Base-by-base conservation (phyloP, 2,329 filamentous ascomycete genomes). In the Aspergillus unguis region DNA sequence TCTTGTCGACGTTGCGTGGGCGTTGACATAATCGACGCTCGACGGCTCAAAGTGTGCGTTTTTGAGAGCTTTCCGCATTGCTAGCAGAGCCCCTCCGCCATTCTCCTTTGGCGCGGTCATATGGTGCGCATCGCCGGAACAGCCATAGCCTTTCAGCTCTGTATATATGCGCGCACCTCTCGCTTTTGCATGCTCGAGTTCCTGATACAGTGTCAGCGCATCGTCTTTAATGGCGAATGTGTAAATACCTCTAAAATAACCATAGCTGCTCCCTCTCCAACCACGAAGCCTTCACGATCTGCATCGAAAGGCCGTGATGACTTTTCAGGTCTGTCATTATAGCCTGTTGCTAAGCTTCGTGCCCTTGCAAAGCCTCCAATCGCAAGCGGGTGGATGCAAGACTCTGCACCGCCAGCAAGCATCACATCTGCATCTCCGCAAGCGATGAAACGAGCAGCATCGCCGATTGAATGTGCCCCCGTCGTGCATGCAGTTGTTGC, bases 401-500 rank as follows among this genome's bases (percentile, higher is more conserved):
- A 91, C 72, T 99, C 94, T 6, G 92, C 85, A 28, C 92, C 92
- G 38, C 94, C 94, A n/a, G 94, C 91, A 6, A 99, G 75, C 91
- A 99, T 97, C 50, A 97, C 87, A 69, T 96, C 82, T 42, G 92
- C 92, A 68, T 97, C 92, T 5, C 91, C 92, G 65, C 85, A 86
- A n/a, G 87, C 83, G 56, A 99, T 92, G 68, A 96, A 90, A 17
- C 92, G 85, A n/a, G 88, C 86, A 5, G 94, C 94, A 69, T 99
- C 94, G 17, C 92, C 94, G 45, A 99, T 86, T 1, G 92, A 91
- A 74, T 99, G 94, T 1, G 92, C 90, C 8, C 94, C 94, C 0
- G 94, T 99, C 0, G 94, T 97, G 70, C 94, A 99, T 53, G 94
- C 94, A 9, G 94, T 99, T 0, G 92, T 95, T 36, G 84, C 90